Percentiles rank a stretch among this genome's conserved stretches.
phyloP scores from a whole-genome alignment of 2,329 filamentous ascomycete species.

The Alternaria incomplexa region DNA sequence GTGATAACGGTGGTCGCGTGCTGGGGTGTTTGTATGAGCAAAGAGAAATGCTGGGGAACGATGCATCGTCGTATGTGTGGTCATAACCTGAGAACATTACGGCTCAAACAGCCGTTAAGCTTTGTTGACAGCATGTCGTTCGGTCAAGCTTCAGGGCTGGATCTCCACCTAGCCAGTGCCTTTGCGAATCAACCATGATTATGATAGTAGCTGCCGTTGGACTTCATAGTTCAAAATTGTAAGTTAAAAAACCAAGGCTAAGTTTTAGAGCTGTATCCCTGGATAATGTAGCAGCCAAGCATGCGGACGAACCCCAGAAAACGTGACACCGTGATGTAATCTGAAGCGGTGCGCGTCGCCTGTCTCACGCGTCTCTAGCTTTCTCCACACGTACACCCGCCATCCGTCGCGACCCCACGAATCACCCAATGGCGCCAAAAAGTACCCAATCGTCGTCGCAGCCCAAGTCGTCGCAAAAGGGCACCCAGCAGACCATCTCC shows the following conservation, averaged over 20 bases:
- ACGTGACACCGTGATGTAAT: constrained; percentile 34
- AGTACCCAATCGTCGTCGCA: constrained; percentile 39
- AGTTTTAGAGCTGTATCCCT: background rate
- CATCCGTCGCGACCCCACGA: constrained; percentile 9
- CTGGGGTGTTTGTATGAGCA: background rate
- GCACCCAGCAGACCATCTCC: constrained; percentile 82
- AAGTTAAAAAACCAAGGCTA: background rate
- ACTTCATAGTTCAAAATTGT: no score
- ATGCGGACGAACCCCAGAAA: background rate
- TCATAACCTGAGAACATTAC: background rate
- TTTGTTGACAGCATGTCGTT: background rate
- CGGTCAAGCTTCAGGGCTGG: background rate
- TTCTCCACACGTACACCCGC: constrained; percentile 12
- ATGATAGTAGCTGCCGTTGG: no score
- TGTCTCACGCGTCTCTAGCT: constrained; percentile 21
- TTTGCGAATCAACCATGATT: no score
- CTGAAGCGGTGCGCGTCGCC: constrained; percentile 8
- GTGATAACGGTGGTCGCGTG: background rate
- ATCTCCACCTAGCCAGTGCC: background rate
- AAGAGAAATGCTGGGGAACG: background rate
- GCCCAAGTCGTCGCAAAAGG: constrained; percentile 51
- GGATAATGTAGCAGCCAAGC: background rate
- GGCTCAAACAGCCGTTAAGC: background rate
- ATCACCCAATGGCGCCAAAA: constrained; percentile 45
- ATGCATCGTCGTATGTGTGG: background rate